Conservation (phyloP, 225 moss, liverwort and hornwort species). For the Thuidium tamariscinum region DNA sequence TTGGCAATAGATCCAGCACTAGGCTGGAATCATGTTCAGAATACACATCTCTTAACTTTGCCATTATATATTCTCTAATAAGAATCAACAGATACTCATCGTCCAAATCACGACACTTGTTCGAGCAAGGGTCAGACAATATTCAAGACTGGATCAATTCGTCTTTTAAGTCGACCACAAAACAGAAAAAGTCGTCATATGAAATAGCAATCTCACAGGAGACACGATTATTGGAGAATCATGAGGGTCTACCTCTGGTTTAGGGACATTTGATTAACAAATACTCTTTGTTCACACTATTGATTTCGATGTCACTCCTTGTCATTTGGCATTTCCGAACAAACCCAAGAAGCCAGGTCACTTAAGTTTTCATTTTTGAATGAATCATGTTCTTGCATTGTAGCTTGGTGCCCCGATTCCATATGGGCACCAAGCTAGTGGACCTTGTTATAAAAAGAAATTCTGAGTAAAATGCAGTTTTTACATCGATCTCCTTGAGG, state of each 20-base stretch:
- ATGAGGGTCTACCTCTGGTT: not conserved
- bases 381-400: too few relatives aligned
- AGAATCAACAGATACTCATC: not conserved
- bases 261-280: not conserved
- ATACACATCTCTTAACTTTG: not conserved
- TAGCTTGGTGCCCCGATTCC: not conserved
- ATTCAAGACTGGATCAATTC: not conserved
- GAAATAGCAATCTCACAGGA: not conserved
- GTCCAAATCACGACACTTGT: not conserved
- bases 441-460: not conserved
- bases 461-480: not conserved
- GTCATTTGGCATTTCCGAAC: not conserved
- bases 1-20: not conserved
- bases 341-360: not conserved
- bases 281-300: not conserved
- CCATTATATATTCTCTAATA: not conserved
- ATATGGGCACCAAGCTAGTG: not conserved
- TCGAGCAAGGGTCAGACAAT: not conserved
- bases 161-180: not conserved
- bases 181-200: not conserved
- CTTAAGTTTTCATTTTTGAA: not conserved
- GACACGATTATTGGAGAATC: not conserved
- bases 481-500: not conserved
- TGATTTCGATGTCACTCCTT: not conserved
- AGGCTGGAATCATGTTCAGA: not conserved